Conservation (phyloP, 2,329 filamentous ascomycete genomes). For the Zymoseptoria tritici region DNA sequence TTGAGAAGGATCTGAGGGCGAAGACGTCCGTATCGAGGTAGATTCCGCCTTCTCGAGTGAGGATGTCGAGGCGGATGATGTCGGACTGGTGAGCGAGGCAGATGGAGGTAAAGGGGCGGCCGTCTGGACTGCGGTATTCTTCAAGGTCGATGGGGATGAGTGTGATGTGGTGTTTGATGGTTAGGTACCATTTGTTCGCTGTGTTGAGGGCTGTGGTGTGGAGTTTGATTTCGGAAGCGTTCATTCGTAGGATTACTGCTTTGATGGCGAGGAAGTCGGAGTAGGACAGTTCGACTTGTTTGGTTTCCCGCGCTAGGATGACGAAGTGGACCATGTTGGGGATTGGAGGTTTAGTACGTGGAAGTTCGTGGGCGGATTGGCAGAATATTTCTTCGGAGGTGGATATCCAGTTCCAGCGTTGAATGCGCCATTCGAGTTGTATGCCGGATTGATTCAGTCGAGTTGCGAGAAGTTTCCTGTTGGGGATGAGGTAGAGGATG, state of each 20-base stretch:
- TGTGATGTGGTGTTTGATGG: conserved; percentile 2
- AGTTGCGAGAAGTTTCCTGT: not conserved
- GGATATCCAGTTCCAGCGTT: not conserved
- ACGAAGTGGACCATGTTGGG: conserved; percentile 10
- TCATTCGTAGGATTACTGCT: conserved; percentile 9
- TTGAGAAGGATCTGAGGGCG: conserved; percentile 7
- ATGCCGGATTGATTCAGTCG: not conserved
- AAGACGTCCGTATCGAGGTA: conserved; percentile 16
- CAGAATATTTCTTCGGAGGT: conserved; percentile 5
- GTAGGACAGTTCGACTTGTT: conserved; percentile 8
- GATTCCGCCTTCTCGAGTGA: conserved; percentile 10
- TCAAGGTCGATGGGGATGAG: conserved; percentile 2
- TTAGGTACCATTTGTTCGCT: not conserved
- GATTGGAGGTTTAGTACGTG: not conserved
- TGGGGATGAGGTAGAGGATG: not conserved
- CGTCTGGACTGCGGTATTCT: not conserved
- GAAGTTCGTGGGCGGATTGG: not conserved
- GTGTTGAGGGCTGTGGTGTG: conserved; percentile 4
- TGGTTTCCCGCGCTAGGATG: conserved; percentile 4
- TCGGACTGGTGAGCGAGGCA: conserved; percentile 10
- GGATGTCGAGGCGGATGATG: conserved; percentile 8
- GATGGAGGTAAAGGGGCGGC: not conserved
- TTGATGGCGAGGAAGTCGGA: conserved; percentile 11
- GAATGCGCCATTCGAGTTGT: not conserved
- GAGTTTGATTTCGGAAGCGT: conserved; percentile 6